Base-by-base conservation (phyloP, 2,329 filamentous ascomycete species). In the Drechslerella dactyloides region DNA sequence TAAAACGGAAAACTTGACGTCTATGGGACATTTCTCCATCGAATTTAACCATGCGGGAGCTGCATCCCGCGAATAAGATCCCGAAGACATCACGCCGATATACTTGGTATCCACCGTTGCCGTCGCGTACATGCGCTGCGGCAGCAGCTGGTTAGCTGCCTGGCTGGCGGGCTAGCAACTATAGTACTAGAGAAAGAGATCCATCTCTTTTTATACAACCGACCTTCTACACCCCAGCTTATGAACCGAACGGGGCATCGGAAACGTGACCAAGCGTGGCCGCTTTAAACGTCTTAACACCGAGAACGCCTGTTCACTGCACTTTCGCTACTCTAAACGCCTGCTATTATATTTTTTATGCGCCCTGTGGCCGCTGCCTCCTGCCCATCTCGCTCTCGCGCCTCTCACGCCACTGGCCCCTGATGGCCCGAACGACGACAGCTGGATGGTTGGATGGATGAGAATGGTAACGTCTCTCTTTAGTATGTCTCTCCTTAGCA, bases 181-280 rank as follows among this genome's bases (percentile, higher is more conserved):
- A n/a, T n/a, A n/a, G n/a, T n/a, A n/a, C n/a, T n/a, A n/a, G n/a
- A n/a, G n/a, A n/a, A n/a, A n/a, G n/a, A n/a, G n/a, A n/a, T n/a
- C n/a, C 7, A 48, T 15, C n/a, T 19, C 19, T 42, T 10, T 48
- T 48, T 48, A 23, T 48, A 23, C 17, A 23, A 3, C 6, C 8
- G 8, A 10, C n/a, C n/a, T n/a, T n/a, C n/a, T n/a, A 48, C 5
- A 48, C 44, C 44, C 44, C 8, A 17, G 15, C 4, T 48, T 48
- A 48, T 19, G 17, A 15, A 48, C 44, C 6, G 21, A 48, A 21
- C 17, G 44, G 44, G 44, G 21, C 11, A 23, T 23, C 44, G 19
- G 44, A 48, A 48, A 48, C 44, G 44, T 48, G 44, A 23, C 21
- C 8, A 48, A 48, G 19, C 44, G 19, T 21, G 44, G 44, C 17